phyloP scores from a whole-genome alignment of 257 asterid genomes.

The Galeopsis tetrahit region DNA sequence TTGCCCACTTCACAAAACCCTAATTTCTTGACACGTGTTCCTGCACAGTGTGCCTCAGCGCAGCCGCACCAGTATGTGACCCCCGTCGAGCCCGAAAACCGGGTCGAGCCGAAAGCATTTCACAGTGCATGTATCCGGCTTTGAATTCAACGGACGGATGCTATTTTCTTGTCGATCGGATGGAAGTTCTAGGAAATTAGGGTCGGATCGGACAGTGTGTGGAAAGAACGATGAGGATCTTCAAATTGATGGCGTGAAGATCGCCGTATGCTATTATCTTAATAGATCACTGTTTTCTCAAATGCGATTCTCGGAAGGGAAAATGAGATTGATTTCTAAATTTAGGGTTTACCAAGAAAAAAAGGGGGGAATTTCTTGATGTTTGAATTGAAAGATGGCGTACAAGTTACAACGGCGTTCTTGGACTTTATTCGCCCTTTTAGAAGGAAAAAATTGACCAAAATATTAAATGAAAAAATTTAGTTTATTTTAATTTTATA shows the following conservation, averaged over 20 bases:
- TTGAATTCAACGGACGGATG: constrained; percentile 49
- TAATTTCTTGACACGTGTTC: constrained; percentile 65
- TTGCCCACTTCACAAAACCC: constrained; percentile 83
- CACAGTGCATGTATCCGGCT: constrained; percentile 60
- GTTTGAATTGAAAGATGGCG: not conserved
- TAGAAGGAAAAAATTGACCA: too few relatives aligned
- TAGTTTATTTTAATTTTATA: too few relatives aligned
- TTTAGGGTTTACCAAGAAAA: constrained; percentile 29
- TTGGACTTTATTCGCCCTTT: too few relatives aligned
- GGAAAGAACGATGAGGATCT: constrained; percentile 43
- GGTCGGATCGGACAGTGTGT: constrained; percentile 55
- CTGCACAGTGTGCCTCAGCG: constrained; percentile 87
- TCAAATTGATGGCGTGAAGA: constrained; percentile 33
- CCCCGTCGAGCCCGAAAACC: constrained; percentile 85
- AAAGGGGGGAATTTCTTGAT: constrained; percentile 20
- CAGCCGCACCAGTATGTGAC: constrained; percentile 99
- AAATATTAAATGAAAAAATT: too few relatives aligned
- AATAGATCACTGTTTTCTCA: constrained; percentile 9
- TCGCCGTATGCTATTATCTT: constrained; percentile 30
- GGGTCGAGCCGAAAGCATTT: constrained; percentile 94
- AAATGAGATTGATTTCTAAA: constrained; percentile 26
- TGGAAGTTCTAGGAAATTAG: constrained; percentile 50
- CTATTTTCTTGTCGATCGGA: constrained; percentile 48
- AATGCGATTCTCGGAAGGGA: too few relatives aligned
- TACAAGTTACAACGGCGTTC: not conserved